These are phyloP conservation scores for Croton laevigatus DNA, from an alignment of 441 rosid genomes.

Conservation along the genomic window DNA sequence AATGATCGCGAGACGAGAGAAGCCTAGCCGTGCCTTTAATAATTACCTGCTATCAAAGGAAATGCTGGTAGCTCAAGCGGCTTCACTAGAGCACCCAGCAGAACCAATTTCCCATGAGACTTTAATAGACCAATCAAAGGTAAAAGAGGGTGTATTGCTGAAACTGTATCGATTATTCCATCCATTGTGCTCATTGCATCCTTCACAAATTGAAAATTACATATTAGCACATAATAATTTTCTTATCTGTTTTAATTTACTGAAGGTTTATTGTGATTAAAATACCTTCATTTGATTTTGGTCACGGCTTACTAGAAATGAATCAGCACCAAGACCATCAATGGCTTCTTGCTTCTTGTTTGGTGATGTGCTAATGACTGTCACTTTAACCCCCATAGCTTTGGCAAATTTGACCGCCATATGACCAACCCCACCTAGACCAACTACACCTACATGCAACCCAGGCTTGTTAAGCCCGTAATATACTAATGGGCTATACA, in stretches of 20 bases:
- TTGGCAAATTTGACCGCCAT: conserved; percentile 51
- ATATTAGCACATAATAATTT: neutral
- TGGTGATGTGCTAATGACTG: conserved; percentile 44
- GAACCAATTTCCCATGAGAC: conserved; percentile 46
- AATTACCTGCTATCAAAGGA: conserved; percentile 42
- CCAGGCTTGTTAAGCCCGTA: conserved; percentile 41
- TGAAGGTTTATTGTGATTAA: too few species aligned
- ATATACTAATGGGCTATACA: conserved; percentile 49
- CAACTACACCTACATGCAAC: conserved; percentile 44
- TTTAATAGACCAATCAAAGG: conserved; percentile 52
- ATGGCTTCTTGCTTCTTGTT: conserved; percentile 42
- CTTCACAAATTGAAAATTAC: conserved; percentile 14
- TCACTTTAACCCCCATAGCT: conserved; percentile 47
- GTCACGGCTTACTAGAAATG: conserved; percentile 39
- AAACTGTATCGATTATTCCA: conserved; percentile 71
- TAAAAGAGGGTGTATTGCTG: conserved; percentile 44
- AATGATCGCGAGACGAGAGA: too few species aligned
- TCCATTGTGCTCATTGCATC: conserved; percentile 55
- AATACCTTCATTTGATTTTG: conserved; percentile 32
- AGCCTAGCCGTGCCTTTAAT: too few species aligned
- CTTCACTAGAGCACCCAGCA: conserved; percentile 49
- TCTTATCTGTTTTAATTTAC: neutral
- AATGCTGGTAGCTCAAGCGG: conserved; percentile 51
- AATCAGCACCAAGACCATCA: conserved; percentile 43
- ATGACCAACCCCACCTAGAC: conserved; percentile 59